phyloP scores from a whole-genome alignment of 495 filamentous ascomycete genomes.

The Cairneyella variabilis region DNA sequence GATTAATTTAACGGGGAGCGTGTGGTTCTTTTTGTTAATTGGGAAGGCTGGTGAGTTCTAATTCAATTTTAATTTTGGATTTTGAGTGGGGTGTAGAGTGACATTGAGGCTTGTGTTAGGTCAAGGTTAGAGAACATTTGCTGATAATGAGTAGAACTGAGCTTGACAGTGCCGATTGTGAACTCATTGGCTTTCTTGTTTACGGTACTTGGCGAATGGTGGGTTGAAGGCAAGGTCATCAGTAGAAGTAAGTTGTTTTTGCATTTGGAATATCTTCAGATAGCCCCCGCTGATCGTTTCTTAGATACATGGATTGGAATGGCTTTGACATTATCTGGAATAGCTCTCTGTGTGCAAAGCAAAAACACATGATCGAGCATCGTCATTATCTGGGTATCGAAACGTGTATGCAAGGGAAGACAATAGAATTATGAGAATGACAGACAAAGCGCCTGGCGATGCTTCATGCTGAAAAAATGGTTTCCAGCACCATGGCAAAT shows the following conservation, averaged over 20 bases:
- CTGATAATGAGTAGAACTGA: constrained; percentile 59
- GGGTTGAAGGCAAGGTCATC: constrained; percentile 86
- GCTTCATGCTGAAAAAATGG: constrained; percentile 1
- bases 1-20: constrained; percentile 86
- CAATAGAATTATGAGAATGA: background rate
- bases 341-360: constrained; percentile 80
- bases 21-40: constrained; percentile 97
- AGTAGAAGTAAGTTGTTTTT: constrained; percentile 54
- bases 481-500: background rate
- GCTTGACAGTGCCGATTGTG: constrained; percentile 88
- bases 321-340: constrained; percentile 73
- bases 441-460: constrained; percentile 13
- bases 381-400: background rate
- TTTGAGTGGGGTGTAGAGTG: background rate
- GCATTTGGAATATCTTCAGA: background rate
- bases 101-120: background rate
- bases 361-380: constrained; percentile 32
- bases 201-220: constrained; percentile 94
- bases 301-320: constrained; percentile 88
- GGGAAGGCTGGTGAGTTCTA: constrained; percentile 85
- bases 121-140: background rate
- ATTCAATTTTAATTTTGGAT: constrained; percentile 13
- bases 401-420: background rate
- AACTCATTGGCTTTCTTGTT: constrained; percentile 94
- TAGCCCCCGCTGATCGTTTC: background rate